phyloP scores from a whole-genome alignment of 345 rosid species.

The Abelmoschus esculentus region DNA sequence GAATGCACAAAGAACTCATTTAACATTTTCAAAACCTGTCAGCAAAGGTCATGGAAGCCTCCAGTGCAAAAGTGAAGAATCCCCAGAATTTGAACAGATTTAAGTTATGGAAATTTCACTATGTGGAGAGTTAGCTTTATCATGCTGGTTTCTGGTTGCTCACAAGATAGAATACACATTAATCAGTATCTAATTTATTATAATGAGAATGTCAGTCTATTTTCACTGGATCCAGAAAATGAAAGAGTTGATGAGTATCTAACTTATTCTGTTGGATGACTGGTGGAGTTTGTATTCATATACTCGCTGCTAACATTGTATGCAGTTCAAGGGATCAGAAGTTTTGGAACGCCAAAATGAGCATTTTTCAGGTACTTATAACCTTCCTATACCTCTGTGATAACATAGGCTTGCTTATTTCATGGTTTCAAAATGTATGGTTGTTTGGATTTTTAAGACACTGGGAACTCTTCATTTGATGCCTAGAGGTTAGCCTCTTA shows the following conservation, averaged over 20 bases:
- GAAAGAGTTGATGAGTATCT: not conserved
- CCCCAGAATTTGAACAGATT: not conserved
- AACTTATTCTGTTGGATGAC: not conserved
- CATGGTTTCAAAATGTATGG: not conserved
- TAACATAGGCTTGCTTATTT: not conserved
- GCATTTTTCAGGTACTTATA: constrained; percentile 49
- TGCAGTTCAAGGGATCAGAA: constrained; percentile 73
- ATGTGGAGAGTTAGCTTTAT: no score
- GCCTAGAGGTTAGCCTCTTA: no score
- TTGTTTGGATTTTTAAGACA: not conserved
- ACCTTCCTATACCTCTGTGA: not conserved
- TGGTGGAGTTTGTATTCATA: not conserved
- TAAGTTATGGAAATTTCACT: no score
- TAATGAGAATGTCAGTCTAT: not conserved
- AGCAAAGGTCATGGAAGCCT: not conserved
- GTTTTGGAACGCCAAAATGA: constrained; percentile 60
- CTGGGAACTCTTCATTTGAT: not conserved
- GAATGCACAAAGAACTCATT: not conserved
- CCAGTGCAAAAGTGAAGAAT: not conserved
- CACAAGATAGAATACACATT: not conserved
- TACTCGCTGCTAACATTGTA: not conserved
- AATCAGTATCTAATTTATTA: not conserved
- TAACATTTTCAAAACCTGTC: not conserved
- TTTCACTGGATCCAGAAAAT: not conserved
- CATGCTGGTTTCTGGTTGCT: no score